A percentile compares a stretch with the other conserved stretches of the same genome.
Evolutionary conservation across 441 rosid species (phyloP).

Genomic region (Flueggea neowawraea): DNA sequence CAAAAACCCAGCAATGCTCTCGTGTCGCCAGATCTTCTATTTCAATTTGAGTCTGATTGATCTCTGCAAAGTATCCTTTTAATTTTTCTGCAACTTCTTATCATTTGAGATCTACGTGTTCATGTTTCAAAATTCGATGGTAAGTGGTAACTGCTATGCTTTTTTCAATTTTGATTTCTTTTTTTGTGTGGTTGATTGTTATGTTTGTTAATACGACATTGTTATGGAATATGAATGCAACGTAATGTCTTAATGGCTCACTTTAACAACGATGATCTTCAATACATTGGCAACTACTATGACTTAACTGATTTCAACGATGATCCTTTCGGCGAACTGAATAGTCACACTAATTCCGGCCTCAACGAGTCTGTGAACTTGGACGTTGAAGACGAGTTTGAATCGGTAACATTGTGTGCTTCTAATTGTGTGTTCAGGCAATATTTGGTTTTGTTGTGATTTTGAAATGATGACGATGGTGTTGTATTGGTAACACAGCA

Average conservation of each 20-base stretch:
- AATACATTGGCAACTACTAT: constrained; percentile 53
- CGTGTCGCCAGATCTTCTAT: no score
- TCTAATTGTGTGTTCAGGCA: not conserved
- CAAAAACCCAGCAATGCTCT: no score
- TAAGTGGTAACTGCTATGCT: not conserved
- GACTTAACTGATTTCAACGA: no score
- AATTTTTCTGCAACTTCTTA: no score
- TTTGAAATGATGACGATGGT: not conserved
- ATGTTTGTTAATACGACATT: not conserved
- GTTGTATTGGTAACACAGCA: constrained; percentile 27
- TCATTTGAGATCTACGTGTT: not conserved
- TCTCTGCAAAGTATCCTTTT: no score
- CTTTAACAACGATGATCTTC: constrained; percentile 52
- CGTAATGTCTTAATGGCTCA: constrained; percentile 65
- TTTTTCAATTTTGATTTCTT: not conserved
- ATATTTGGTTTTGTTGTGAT: not conserved
- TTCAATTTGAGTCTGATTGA: no score
- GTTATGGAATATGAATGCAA: constrained; percentile 11
- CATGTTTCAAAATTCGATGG: not conserved
- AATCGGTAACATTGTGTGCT: constrained; percentile 30
- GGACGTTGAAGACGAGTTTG: constrained; percentile 69
- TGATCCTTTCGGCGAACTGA: constrained; percentile 25
- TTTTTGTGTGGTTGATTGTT: not conserved
- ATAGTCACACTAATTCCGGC: constrained; percentile 19
- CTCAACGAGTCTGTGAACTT: constrained; percentile 35